Percentiles rank a stretch among this genome's conserved stretches.
These are phyloP conservation scores for Eucalyptus dawsonii DNA, from an alignment of 345 rosid genomes.

Conservation along the genomic window DNA sequence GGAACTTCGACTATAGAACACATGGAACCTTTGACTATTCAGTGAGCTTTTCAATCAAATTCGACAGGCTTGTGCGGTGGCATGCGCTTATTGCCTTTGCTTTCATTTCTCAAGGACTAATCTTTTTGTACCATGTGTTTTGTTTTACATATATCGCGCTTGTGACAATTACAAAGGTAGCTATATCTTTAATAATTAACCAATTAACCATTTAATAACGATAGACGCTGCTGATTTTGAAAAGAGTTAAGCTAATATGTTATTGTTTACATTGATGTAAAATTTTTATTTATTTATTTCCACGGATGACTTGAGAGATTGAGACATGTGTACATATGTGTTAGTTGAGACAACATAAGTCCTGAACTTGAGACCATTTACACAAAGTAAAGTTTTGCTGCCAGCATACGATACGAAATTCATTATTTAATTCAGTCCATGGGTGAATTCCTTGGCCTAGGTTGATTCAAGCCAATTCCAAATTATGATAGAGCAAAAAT, in stretches of 20 bases:
- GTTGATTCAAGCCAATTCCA: not conserved
- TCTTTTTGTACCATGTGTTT: not conserved
- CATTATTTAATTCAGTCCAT: not conserved
- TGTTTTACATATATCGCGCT: not conserved
- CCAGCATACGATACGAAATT: not conserved
- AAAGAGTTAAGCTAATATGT: not conserved
- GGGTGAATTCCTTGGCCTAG: not conserved
- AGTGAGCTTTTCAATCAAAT: not conserved
- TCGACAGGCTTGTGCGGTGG: not conserved
- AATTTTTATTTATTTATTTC: not conserved
- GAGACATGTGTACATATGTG: not conserved
- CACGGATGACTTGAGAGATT: not conserved
- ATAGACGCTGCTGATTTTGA: accelerated
- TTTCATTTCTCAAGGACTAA: not conserved
- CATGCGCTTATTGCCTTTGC: not conserved
- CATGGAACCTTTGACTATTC: not conserved
- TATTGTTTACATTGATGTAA: not conserved
- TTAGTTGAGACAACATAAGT: not conserved
- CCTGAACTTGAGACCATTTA: not conserved
- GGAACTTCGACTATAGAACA: not conserved
- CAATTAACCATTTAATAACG: not conserved
- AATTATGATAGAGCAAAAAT: not conserved
- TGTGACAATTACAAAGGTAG: not conserved
- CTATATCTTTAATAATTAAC: not conserved
- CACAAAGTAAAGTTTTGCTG: not conserved